Conservation (phyloP, 768 basidiomycete species). For the Sarcodon sp. region DNA sequence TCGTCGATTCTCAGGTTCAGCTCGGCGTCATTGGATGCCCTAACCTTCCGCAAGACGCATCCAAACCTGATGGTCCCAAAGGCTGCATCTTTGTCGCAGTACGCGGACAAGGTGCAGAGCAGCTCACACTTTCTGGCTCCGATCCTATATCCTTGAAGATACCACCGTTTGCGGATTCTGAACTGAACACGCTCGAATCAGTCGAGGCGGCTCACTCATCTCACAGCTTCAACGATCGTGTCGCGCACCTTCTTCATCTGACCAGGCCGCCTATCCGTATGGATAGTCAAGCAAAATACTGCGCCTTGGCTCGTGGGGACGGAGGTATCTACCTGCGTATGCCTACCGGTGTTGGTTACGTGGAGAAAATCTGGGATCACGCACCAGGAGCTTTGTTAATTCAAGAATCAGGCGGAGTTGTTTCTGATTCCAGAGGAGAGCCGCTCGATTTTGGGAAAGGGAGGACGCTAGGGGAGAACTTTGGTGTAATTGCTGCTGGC, state of each 20-base stretch:
- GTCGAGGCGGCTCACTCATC: conserved; percentile 88
- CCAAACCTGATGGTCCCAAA: conserved; percentile 40
- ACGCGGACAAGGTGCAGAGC: conserved; percentile 75
- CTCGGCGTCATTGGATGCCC: conserved; percentile 89
- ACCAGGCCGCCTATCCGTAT: conserved; percentile 61
- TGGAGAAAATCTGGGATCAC: conserved; percentile 99
- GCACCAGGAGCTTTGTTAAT: conserved; percentile 79
- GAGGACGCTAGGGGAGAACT: conserved; percentile 74
- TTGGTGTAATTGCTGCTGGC: conserved; percentile 76
- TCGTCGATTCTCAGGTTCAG: conserved; percentile 66
- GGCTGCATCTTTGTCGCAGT: conserved; percentile 84
- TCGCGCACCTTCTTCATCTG: conserved; percentile 56
- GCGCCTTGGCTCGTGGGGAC: conserved; percentile 74
- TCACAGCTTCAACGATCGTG: conserved; percentile 70
- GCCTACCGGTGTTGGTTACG: conserved; percentile 67
- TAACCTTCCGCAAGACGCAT: conserved; percentile 55
- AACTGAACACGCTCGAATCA: conserved; percentile 73
- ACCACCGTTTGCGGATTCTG: conserved; percentile 29
- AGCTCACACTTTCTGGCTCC: conserved; percentile 42
- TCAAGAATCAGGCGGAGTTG: conserved; percentile 80
- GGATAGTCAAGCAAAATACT: conserved; percentile 97
- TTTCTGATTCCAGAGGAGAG: conserved; percentile 72
- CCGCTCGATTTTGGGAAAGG: conserved; percentile 81
- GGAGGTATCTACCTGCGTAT: conserved; percentile 75
- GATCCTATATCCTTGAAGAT: conserved; percentile 39